phyloP scores from a whole-genome alignment of 2,329 filamentous ascomycete species.

The Xylariaceae sp. region DNA sequence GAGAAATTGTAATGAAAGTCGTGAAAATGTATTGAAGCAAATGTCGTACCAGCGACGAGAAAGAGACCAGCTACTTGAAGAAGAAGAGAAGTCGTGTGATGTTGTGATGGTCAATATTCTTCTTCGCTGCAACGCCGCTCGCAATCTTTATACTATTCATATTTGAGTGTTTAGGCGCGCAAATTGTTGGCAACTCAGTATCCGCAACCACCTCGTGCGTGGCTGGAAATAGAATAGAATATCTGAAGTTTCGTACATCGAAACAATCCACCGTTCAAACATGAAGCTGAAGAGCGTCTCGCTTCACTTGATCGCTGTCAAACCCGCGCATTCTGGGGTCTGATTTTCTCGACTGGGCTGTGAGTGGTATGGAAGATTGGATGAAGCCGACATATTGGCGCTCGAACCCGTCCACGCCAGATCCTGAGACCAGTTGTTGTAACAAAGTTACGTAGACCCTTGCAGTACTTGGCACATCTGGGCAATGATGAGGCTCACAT shows the following conservation, averaged over 20 bases:
- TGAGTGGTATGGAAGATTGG: background rate
- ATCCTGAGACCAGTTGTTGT: too few relatives aligned
- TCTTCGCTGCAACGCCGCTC: background rate
- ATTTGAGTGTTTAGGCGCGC: background rate
- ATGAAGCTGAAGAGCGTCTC: background rate
- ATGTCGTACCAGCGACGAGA: constrained; percentile 11
- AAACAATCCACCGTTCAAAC: background rate
- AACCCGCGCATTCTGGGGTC: background rate
- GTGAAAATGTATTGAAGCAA: background rate
- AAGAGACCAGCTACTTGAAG: constrained; percentile 3
- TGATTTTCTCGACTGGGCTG: background rate
- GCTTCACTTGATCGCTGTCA: background rate
- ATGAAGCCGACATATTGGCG: background rate
- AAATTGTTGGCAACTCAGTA: background rate
- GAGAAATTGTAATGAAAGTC: background rate
- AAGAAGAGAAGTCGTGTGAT: background rate
- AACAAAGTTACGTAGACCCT: background rate
- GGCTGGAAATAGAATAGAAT: too few relatives aligned
- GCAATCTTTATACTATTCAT: background rate
- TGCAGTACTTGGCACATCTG: too few relatives aligned
- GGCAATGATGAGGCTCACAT: background rate
- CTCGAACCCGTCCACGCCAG: too few relatives aligned
- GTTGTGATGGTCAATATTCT: background rate
- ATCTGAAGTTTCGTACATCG: background rate
- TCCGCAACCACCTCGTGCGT: too few relatives aligned